Percentiles rank a stretch among this genome's conserved stretches.
phyloP scores from a whole-genome alignment of 179 eudicot species.

The Nepenthes alata region DNA sequence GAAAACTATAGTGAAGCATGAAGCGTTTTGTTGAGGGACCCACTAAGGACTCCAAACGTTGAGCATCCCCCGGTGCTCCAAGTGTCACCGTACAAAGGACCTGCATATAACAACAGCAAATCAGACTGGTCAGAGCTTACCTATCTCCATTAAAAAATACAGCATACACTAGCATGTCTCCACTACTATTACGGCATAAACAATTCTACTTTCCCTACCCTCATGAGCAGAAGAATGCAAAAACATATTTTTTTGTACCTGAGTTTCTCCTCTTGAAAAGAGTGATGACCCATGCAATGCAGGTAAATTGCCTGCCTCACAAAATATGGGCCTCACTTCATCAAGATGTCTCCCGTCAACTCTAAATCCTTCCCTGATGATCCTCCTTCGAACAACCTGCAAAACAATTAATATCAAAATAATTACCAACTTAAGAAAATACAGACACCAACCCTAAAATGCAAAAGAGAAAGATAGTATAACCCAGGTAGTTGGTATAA shows the following conservation, averaged over 20 bases:
- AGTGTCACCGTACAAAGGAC: slow-evolving; percentile 93
- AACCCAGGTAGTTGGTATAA: no score
- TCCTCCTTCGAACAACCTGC: slow-evolving; percentile 83
- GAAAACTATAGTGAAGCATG: slow-evolving; percentile 97
- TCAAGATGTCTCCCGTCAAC: slow-evolving; percentile 89
- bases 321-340: slow-evolving; percentile 83
- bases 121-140: neutral
- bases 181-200: neutral
- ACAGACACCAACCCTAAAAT: no score
- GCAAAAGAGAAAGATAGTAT: no score
- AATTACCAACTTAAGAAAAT: no score
- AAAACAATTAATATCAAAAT: neutral
- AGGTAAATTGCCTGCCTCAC: slow-evolving; percentile 83
- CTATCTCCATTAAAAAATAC: no score
- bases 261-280: slow-evolving; percentile 92
- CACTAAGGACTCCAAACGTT: slow-evolving; percentile 61
- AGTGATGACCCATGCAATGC: slow-evolving; percentile 86
- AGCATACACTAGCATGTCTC: no score
- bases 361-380: slow-evolving; percentile 63
- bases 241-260: slow-evolving; percentile 27
- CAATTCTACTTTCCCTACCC: neutral
- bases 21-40: slow-evolving; percentile 83
- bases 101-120: slow-evolving; percentile 19
- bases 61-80: slow-evolving; percentile 96
- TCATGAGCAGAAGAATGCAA: neutral